A percentile compares a stretch with the other conserved stretches of the same genome.
Evolutionary conservation across 2,329 filamentous ascomycete genomes (phyloP).

Genomic region (Rutstroemia sp.): DNA sequence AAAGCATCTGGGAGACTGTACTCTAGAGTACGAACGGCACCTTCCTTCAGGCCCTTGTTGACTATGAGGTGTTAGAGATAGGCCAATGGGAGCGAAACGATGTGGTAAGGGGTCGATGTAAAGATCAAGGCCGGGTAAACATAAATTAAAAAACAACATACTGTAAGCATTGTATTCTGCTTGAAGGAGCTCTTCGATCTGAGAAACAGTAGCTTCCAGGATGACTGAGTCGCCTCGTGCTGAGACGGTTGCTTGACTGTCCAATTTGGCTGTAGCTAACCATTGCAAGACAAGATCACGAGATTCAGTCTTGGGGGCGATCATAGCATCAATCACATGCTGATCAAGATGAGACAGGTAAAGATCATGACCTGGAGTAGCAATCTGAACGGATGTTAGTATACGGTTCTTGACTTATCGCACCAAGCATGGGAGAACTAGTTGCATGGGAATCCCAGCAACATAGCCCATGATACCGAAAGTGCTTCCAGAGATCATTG

Average conservation of each 20-base stretch:
- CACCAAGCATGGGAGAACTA: neutral
- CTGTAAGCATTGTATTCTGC: slow-evolving; percentile 45
- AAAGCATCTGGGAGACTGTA: slow-evolving; percentile 42
- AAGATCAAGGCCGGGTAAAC: neutral
- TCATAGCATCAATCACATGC: slow-evolving; percentile 43
- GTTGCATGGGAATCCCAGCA: too few species aligned
- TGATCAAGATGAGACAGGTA: slow-evolving; percentile 48
- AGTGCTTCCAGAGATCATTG: too few species aligned
- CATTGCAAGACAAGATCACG: slow-evolving; percentile 48
- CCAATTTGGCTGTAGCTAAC: slow-evolving; percentile 44
- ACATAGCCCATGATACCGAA: too few species aligned
- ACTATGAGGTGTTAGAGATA: slow-evolving; percentile 14
- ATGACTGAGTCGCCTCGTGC: slow-evolving; percentile 47
- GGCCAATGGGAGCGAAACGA: neutral
- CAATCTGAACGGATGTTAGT: slow-evolving; percentile 20
- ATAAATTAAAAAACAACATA: slow-evolving; percentile 26
- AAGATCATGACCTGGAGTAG: slow-evolving; percentile 40
- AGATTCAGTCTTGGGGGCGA: slow-evolving; percentile 46
- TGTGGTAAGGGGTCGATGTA: neutral
- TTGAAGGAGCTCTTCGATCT: slow-evolving; percentile 46
- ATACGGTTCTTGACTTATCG: neutral
- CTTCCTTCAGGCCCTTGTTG: slow-evolving; percentile 13
- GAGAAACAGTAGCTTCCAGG: slow-evolving; percentile 39
- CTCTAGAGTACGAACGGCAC: slow-evolving; percentile 22
- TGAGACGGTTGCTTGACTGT: slow-evolving; percentile 36